Percentiles rank a stretch among this genome's conserved stretches.
These are phyloP conservation scores for Trifolium fragiferum DNA, from an alignment of 306 rosid species.

Conservation along the genomic window DNA sequence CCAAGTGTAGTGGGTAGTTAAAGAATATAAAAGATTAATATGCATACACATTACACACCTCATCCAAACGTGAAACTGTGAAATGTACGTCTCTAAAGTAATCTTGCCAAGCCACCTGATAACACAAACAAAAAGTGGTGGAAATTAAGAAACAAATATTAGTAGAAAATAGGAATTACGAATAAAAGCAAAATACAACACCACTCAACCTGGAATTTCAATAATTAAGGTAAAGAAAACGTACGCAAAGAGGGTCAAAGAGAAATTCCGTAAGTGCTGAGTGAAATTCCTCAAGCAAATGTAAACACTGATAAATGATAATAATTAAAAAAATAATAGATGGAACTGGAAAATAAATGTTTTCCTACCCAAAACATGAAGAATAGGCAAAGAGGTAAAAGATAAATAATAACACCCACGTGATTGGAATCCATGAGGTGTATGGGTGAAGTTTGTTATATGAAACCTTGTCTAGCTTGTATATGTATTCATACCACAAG, in stretches of 20 bases:
- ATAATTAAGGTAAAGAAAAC: slow-evolving; percentile 50
- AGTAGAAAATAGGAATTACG: slow-evolving; percentile 29
- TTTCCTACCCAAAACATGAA: background rate
- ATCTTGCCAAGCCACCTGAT: slow-evolving; percentile 98
- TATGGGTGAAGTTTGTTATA: slow-evolving; percentile 95
- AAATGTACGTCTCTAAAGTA: slow-evolving; percentile 96
- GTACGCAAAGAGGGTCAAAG: slow-evolving; percentile 91
- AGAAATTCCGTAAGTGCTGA: slow-evolving; percentile 81
- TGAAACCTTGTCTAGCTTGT: slow-evolving; percentile 95
- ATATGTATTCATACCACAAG: slow-evolving; percentile 89
- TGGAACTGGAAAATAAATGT: slow-evolving; percentile 25
- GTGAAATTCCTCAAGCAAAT: slow-evolving; percentile 92
- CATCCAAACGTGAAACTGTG: slow-evolving; percentile 99
- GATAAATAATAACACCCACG: slow-evolving; percentile 60
- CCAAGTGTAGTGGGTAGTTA: background rate
- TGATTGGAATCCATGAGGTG: slow-evolving; percentile 99
- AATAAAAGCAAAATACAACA: slow-evolving; percentile 21
- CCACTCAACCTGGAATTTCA: slow-evolving; percentile 23
- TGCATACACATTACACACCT: slow-evolving; percentile 75
- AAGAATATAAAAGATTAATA: slow-evolving; percentile 20
- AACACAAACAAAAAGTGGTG: slow-evolving; percentile 33
- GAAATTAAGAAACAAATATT: slow-evolving; percentile 29
- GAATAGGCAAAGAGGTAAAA: slow-evolving; percentile 25
- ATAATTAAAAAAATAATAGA: slow-evolving; percentile 16
- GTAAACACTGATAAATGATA: slow-evolving; percentile 74